phyloP scores from a whole-genome alignment of 208 protist species.

The Spironucleus salmonicida region DNA sequence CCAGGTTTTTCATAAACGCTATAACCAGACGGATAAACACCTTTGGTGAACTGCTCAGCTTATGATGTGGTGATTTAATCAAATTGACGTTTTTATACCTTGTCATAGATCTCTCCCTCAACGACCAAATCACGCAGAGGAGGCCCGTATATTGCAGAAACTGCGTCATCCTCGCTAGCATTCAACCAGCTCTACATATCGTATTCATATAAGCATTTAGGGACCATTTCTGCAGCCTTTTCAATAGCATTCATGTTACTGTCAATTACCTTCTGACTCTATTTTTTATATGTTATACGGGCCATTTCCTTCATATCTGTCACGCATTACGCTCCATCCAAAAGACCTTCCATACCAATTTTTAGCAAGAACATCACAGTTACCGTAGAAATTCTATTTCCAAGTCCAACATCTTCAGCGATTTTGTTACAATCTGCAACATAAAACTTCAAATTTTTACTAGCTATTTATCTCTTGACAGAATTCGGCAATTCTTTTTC shows the following conservation, averaged over 20 bases:
- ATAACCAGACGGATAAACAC: neutral
- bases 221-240: neutral
- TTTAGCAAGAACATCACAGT: conserved; percentile 56
- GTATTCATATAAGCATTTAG: neutral
- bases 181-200: too few relatives aligned
- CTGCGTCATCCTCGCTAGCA: neutral
- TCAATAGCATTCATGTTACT: conserved; percentile 43
- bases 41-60: neutral
- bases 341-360: conserved; percentile 45
- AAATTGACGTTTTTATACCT: conserved; percentile 25
- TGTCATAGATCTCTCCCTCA: conserved; percentile 20
- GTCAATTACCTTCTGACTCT: conserved; percentile 47
- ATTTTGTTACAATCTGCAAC: conserved; percentile 46
- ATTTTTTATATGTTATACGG: conserved; percentile 44
- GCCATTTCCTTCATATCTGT: conserved; percentile 45
- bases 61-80: neutral
- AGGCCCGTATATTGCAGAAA: neutral
- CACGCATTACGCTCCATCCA: conserved; percentile 45
- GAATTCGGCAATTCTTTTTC: conserved; percentile 42
- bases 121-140: too few relatives aligned
- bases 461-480: conserved; percentile 44
- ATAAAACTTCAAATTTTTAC: conserved; percentile 23
- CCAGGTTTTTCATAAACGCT: conserved; percentile 41
- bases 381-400: conserved; percentile 53
- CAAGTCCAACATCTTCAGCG: conserved; percentile 41